Conservation (phyloP, 179 eudicot genomes). For the Beta macrorhiza region DNA sequence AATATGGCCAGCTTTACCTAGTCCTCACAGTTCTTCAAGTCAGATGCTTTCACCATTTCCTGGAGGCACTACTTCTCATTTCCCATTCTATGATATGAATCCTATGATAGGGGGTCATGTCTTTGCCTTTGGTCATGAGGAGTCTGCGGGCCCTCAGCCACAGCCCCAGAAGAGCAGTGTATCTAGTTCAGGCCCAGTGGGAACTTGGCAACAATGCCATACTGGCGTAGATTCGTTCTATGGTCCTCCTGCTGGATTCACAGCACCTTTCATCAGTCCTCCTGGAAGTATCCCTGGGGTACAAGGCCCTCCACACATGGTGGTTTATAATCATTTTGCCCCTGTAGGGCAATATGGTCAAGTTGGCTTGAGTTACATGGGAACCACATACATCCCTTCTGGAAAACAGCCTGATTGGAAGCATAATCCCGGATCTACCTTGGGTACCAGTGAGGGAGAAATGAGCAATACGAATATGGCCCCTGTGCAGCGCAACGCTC, state of each 20-base stretch:
- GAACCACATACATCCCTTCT: conserved; percentile 83
- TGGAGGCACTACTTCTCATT: conserved; percentile 71
- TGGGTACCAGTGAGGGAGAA: conserved; percentile 57
- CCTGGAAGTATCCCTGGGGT: conserved; percentile 87
- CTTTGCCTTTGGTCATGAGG: conserved; percentile 77
- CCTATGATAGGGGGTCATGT: conserved; percentile 86
- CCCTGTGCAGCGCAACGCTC: conserved; percentile 49
- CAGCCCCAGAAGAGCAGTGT: conserved; percentile 58
- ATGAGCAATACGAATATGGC: conserved; percentile 51
- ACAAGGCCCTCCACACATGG: conserved; percentile 96
- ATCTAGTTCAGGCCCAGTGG: conserved; percentile 61
- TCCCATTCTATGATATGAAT: conserved; percentile 88
- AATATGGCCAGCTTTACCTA: conserved; percentile 87
- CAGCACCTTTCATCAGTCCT: conserved; percentile 80
- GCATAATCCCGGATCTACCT: conserved; percentile 49
- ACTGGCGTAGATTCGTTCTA: conserved; percentile 87
- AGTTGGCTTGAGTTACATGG: conserved; percentile 97
- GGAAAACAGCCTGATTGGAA: conserved; percentile 98
- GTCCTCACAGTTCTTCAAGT: conserved; percentile 75
- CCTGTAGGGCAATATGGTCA: conserved; percentile 96
- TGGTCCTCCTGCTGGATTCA: conserved; percentile 77
- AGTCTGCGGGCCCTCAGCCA: conserved; percentile 59
- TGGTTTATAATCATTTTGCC: conserved; percentile 91
- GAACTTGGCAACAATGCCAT: conserved; percentile 85
- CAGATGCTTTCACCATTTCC: conserved; percentile 77